Evolutionary conservation across 78 protist genomes (phyloP), one percentile per base, ranked within the genome.

Genomic region (Dictyostelium firmibasis): DNA sequence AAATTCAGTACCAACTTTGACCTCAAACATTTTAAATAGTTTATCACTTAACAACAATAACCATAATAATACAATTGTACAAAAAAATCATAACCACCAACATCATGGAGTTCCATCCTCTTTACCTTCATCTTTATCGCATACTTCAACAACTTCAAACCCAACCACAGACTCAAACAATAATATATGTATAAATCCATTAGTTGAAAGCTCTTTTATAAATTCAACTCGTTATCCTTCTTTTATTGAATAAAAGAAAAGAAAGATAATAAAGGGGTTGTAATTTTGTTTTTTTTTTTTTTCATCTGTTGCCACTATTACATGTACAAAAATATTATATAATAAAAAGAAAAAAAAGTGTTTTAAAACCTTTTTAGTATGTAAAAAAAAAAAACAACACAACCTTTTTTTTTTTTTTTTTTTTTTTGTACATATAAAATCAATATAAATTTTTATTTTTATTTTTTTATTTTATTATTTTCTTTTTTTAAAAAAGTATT

Each of bases 181-280:
- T 38, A 38, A 64, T 27, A 64, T 64, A 23, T 64, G 75, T 27
- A 23, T 27, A 64, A 27, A 64, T 53, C 64, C 64, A 27, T 27
- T 64, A 64, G 75, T 64, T 64, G 75, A 64, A 64, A 64, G 75
- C n/a, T 64, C 75, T 64, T 64, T 64, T 64, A 64, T 64, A 23
- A 64, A 64, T 64, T 27, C 75, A 64, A 64, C 75, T 64, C 29
- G 75, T 53, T 53, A 64, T 64, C 75, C 75, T 25, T 25, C 33
- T 64, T 64, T 64, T 64, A 64, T 64, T 64, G 33, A 64, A 64
- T 25, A 64, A 27, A 64, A 27, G 18, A 64, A 64, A 27, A 62
- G 25, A 62, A 50, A 53, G 64, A 53, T 53, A 53, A 53, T 20
- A 18, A 4, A 3, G 18, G n/a, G 18, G 64, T 53, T 53, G 64